Conservation (phyloP, 768 basidiomycete species). For the Tephrocybe sp. region DNA sequence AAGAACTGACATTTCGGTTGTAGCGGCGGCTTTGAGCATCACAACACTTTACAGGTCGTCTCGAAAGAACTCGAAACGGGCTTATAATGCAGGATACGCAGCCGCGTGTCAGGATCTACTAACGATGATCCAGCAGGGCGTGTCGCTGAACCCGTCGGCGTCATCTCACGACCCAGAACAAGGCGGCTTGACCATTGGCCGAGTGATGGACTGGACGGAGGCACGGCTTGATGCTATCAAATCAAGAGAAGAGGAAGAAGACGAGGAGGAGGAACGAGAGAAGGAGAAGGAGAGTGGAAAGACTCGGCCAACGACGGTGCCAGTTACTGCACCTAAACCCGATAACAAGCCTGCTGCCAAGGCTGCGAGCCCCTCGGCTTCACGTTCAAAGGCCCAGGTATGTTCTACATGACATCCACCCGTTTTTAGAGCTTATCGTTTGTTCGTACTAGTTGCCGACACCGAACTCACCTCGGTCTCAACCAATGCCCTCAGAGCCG, state of each 20-base stretch:
- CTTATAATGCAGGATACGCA: slow-evolving; percentile 80
- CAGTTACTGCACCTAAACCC: slow-evolving; percentile 20
- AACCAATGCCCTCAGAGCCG: slow-evolving; percentile 26
- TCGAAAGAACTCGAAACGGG: slow-evolving; percentile 71
- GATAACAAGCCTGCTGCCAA: slow-evolving; percentile 17
- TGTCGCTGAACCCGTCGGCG: slow-evolving; percentile 52
- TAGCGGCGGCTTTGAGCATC: slow-evolving; percentile 82
- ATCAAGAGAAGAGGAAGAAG: slow-evolving; percentile 79
- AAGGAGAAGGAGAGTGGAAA: slow-evolving; percentile 44
- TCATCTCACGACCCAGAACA: slow-evolving; percentile 47
- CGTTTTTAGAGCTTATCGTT: slow-evolving; percentile 20
- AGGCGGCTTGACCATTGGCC: slow-evolving; percentile 71
- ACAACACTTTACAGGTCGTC: slow-evolving; percentile 85
- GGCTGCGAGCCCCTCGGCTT: slow-evolving; percentile 1
- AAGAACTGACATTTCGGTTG: slow-evolving; percentile 13
- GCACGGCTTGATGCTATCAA: slow-evolving; percentile 77
- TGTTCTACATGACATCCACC: slow-evolving; percentile 21
- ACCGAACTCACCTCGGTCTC: slow-evolving; percentile 26
- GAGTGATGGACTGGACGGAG: slow-evolving; percentile 86
- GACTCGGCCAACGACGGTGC: slow-evolving; percentile 22
- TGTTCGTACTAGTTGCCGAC: too few species aligned
- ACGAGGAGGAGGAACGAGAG: slow-evolving; percentile 76
- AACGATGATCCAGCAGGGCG: slow-evolving; percentile 81
- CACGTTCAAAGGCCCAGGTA: slow-evolving; percentile 30
- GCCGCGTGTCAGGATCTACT: slow-evolving; percentile 80